Evolutionary conservation across 495 filamentous ascomycete genomes (phyloP).

Genomic region (Aspergillus steynii): DNA sequence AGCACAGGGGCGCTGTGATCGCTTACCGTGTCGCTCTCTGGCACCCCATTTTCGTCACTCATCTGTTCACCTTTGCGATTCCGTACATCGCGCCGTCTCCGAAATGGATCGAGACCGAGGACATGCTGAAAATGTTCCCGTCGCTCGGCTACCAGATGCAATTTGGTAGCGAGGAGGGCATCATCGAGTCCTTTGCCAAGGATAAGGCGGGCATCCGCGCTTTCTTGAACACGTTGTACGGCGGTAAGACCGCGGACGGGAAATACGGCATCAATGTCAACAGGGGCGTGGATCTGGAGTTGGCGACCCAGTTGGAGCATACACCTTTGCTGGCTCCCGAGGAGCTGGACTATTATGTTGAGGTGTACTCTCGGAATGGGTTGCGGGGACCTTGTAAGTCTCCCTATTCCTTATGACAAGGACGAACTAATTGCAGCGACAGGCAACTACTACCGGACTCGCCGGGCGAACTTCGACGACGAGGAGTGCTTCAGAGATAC

Average conservation of each 20-base stretch:
- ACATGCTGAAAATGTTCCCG: background rate
- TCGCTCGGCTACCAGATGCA: conserved; percentile 6
- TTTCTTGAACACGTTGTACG: conserved; percentile 9
- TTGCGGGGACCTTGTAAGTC: conserved; percentile 5
- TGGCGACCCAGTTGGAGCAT: background rate
- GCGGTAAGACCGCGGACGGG: conserved; percentile 5
- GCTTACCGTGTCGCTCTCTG: conserved; percentile 7
- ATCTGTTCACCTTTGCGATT: conserved; percentile 6
- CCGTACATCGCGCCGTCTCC: conserved; percentile 7
- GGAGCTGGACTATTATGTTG: conserved; percentile 7
- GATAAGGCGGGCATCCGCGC: conserved; percentile 4
- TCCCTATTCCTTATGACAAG: background rate
- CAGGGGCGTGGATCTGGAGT: conserved; percentile 4
- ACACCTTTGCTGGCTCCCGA: conserved; percentile 1
- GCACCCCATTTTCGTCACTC: conserved; percentile 4
- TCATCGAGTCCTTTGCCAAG: conserved; percentile 3
- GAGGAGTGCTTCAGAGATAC: background rate
- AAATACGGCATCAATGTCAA: conserved; percentile 7
- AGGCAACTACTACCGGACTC: conserved; percentile 9
- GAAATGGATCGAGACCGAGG: background rate
- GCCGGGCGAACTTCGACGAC: conserved; percentile 3
- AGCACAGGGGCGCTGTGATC: conserved; percentile 6
- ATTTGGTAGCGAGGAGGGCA: conserved; percentile 7
- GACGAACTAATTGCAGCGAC: background rate
- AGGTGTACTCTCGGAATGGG: conserved; percentile 6